A percentile compares a stretch with the other conserved stretches of the same genome.
phyloP scores from a whole-genome alignment of 140 eudicot species.

The Stevia rebaudiana region DNA sequence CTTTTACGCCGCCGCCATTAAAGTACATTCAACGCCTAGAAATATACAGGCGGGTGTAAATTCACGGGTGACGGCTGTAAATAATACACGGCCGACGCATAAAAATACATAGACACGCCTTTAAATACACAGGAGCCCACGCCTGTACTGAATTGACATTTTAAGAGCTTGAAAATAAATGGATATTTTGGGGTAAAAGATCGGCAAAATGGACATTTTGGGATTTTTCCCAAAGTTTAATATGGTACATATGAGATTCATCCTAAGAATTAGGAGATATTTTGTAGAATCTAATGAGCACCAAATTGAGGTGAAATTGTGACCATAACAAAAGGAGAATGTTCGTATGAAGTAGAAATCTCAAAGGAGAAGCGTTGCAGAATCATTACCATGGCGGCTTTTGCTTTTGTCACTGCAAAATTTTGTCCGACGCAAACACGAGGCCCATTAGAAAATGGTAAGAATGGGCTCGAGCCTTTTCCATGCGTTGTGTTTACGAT shows the following conservation, averaged over 20 bases:
- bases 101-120: too few species aligned
- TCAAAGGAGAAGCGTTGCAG: slow-evolving; percentile 40
- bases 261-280: neutral
- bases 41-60: too few species aligned
- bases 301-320: slow-evolving; percentile 51
- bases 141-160: too few species aligned
- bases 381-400: slow-evolving; percentile 34
- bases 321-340: slow-evolving; percentile 29
- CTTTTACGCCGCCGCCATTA: too few species aligned
- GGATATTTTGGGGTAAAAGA: too few species aligned
- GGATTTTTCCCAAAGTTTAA: too few species aligned
- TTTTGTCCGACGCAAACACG: slow-evolving; percentile 46
- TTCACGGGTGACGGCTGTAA: too few species aligned
- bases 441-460: slow-evolving; percentile 23
- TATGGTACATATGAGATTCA: neutral
- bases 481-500: slow-evolving; percentile 21
- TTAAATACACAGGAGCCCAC: too few species aligned
- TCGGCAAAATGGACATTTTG: too few species aligned
- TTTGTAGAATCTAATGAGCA: slow-evolving; percentile 33
- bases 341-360: slow-evolving; percentile 40
- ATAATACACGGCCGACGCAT: too few species aligned
- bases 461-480: slow-evolving; percentile 1
- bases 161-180: too few species aligned
- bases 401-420: slow-evolving; percentile 44
- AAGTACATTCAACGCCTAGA: too few species aligned